phyloP scores from a whole-genome alignment of 768 basidiomycete species.

The Ramaria sp. region DNA sequence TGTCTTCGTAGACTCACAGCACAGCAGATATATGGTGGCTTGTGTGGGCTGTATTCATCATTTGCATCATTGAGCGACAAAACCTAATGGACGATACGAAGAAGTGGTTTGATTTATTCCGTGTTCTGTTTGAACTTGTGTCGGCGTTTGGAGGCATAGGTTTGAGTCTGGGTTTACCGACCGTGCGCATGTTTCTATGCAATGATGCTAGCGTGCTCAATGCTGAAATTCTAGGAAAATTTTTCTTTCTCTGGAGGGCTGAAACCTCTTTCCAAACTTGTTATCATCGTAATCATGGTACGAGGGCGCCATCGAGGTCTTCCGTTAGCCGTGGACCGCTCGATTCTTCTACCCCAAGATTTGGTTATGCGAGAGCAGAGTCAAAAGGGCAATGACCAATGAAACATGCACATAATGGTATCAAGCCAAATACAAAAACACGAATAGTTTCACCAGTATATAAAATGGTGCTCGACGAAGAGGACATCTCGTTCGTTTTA shows the following conservation, averaged over 20 bases:
- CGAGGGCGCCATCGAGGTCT: constrained; percentile 86
- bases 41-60: constrained; percentile 68
- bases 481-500: no score
- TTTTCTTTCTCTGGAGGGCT: constrained; percentile 77
- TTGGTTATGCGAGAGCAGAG: constrained; percentile 14
- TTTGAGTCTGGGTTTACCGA: constrained; percentile 78
- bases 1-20: not conserved
- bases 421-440: no score
- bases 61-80: constrained; percentile 74
- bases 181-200: constrained; percentile 32
- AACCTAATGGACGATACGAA: not conserved
- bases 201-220: not conserved
- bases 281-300: constrained; percentile 83
- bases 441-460: no score
- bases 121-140: constrained; percentile 64
- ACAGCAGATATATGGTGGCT: constrained; percentile 92
- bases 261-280: constrained; percentile 73
- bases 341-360: constrained; percentile 70
- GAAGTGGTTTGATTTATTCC: constrained; percentile 79
- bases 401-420: not conserved
- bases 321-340: constrained; percentile 81
- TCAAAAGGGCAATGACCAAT: not conserved
- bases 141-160: constrained; percentile 88
- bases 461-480: no score
- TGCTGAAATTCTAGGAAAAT: constrained; percentile 41